These are phyloP conservation scores for Lecanicillium sp. DNA, from an alignment of 2,329 filamentous ascomycete genomes.

Conservation along the genomic window DNA sequence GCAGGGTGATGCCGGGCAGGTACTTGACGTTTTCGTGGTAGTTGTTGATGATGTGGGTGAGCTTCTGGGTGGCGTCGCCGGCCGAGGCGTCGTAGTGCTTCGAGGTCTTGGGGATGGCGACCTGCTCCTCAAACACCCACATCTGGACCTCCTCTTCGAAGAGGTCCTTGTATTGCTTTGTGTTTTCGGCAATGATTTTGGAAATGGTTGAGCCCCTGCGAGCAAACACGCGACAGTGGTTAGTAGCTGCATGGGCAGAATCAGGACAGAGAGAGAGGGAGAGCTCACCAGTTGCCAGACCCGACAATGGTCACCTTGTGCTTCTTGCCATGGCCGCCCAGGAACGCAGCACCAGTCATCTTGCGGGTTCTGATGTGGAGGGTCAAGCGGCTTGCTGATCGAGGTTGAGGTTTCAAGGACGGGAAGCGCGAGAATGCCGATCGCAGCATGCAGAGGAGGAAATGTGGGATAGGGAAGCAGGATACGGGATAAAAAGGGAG, in stretches of 20 bases:
- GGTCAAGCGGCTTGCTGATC: too few relatives aligned
- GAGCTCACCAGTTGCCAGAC: constrained; percentile 83
- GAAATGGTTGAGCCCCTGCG: constrained; percentile 88
- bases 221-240: not conserved
- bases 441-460: too few relatives aligned
- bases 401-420: too few relatives aligned
- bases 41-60: constrained; percentile 85
- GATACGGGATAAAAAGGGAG: too few relatives aligned
- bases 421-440: too few relatives aligned
- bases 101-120: constrained; percentile 64
- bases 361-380: constrained; percentile 14
- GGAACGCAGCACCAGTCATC: constrained; percentile 23
- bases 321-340: constrained; percentile 55
- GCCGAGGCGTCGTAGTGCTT: constrained; percentile 61
- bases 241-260: not conserved
- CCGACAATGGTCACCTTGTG: constrained; percentile 93
- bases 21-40: constrained; percentile 98
- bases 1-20: constrained; percentile 79
- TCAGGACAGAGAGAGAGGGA: not conserved
- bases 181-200: constrained; percentile 95
- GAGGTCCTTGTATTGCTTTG: constrained; percentile 64
- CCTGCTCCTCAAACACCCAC: constrained; percentile 97
- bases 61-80: constrained; percentile 67
- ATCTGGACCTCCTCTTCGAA: constrained; percentile 91
- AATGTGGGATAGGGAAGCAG: too few relatives aligned